Percentiles rank a stretch among this genome's conserved stretches.
phyloP scores from a whole-genome alignment of 331 rosid species.

The Cydonia oblonga region DNA sequence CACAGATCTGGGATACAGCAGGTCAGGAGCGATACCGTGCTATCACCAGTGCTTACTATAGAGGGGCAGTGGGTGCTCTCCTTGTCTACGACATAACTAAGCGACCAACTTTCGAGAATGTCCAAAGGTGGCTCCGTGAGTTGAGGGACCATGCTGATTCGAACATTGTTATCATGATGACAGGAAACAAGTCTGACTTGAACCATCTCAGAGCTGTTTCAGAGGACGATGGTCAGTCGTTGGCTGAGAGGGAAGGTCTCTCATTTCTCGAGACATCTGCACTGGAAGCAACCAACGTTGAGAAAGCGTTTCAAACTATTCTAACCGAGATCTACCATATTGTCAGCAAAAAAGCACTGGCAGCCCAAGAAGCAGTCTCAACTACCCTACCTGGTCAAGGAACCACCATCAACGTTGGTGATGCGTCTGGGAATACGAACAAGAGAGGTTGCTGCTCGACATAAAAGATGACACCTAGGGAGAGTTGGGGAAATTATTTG shows the following conservation, averaged over 20 bases:
- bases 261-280: constrained; percentile 98
- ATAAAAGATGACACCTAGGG: constrained; percentile 26
- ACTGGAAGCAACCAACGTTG: constrained; percentile 81
- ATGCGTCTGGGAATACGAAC: constrained; percentile 49
- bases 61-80: constrained; percentile 98
- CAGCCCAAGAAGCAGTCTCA: constrained; percentile 81
- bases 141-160: constrained; percentile 98
- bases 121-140: constrained; percentile 95
- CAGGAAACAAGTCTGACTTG: constrained; percentile 91
- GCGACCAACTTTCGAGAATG: constrained; percentile 91
- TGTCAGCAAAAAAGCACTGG: constrained; percentile 96
- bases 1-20: constrained; percentile 99
- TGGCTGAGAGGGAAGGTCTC: constrained; percentile 95
- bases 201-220: constrained; percentile 83
- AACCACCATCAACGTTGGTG: constrained; percentile 80
- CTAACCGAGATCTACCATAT: constrained; percentile 90
- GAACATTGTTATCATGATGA: constrained; percentile 94
- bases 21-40: constrained; percentile 99
- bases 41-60: constrained; percentile 94
- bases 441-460: constrained; percentile 85
- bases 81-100: constrained; percentile 93
- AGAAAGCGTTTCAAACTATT: constrained; percentile 95
- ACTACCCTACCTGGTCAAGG: constrained; percentile 77
- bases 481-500: constrained; percentile 6
- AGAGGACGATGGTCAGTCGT: constrained; percentile 70